These are phyloP conservation scores for Saksenaea vasiformis DNA, from an alignment of 371 early-diverging fungal genomes.

Conservation along the genomic window DNA sequence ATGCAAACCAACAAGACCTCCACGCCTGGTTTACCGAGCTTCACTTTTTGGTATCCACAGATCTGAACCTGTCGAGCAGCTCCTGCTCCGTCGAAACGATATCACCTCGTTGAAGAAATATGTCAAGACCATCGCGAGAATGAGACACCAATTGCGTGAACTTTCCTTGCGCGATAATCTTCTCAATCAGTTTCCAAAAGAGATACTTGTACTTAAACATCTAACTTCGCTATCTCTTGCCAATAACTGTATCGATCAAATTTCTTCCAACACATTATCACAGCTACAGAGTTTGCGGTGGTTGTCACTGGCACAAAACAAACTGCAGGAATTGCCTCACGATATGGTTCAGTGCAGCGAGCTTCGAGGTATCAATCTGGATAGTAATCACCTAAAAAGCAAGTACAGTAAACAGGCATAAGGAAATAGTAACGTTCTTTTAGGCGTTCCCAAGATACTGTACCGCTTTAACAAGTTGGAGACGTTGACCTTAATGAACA, in stretches of 20 bases:
- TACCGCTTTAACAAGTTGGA: slow-evolving; percentile 35
- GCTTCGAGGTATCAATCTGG: slow-evolving; percentile 66
- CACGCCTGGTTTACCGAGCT: neutral
- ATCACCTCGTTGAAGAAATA: slow-evolving; percentile 17
- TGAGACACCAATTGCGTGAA: slow-evolving; percentile 26
- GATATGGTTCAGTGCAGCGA: slow-evolving; percentile 53
- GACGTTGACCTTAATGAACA: slow-evolving; percentile 48
- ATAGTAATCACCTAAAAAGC: slow-evolving; percentile 54
- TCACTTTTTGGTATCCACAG: neutral
- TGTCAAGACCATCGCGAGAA: slow-evolving; percentile 13
- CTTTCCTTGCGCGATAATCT: slow-evolving; percentile 52
- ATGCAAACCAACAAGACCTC: neutral
- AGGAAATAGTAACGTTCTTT: neutral
- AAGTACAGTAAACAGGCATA: neutral
- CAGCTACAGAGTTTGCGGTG: slow-evolving; percentile 27
- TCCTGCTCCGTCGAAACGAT: slow-evolving; percentile 22
- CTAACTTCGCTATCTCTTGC: slow-evolving; percentile 69
- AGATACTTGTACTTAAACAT: slow-evolving; percentile 54
- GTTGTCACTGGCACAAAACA: slow-evolving; percentile 34
- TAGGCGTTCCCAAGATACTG: slow-evolving; percentile 54
- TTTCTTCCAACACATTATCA: slow-evolving; percentile 23
- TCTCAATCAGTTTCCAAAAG: slow-evolving; percentile 52
- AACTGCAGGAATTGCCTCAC: slow-evolving; percentile 42
- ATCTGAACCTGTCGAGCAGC: slow-evolving; percentile 6
- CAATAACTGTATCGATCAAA: slow-evolving; percentile 50